Percentiles rank a stretch among this genome's conserved stretches.
phyloP scores from a whole-genome alignment of 768 basidiomycete genomes.

The Suillus cothurnatus region DNA sequence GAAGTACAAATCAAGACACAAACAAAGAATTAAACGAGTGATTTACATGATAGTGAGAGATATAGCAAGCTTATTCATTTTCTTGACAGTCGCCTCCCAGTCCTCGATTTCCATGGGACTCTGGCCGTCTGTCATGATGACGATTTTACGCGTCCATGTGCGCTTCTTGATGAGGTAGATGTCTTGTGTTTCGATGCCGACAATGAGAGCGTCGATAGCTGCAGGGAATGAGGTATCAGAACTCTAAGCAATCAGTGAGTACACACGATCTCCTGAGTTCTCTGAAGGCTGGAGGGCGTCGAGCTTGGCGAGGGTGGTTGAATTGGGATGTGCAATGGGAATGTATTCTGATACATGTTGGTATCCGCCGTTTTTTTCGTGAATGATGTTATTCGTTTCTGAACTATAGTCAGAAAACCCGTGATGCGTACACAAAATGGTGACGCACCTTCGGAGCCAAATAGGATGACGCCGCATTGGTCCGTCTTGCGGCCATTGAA shows the following conservation, averaged over 20 bases:
- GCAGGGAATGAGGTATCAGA: conserved; percentile 7
- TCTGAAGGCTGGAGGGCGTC: conserved; percentile 59
- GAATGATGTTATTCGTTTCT: conserved; percentile 71
- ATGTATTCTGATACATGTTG: conserved; percentile 74
- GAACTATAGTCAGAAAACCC: not conserved
- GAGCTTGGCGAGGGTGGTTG: conserved; percentile 65
- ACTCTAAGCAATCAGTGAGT: not conserved
- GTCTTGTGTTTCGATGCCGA: conserved; percentile 80
- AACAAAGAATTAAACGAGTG: not conserved
- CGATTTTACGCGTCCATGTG: conserved; percentile 84
- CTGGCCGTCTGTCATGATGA: conserved; percentile 86
- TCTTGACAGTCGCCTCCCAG: conserved; percentile 68
- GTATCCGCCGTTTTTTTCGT: conserved; percentile 66
- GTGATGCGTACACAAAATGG: not conserved
- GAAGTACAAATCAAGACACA: conserved; percentile 1
- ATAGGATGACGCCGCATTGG: conserved; percentile 86
- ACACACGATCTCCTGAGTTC: conserved; percentile 67
- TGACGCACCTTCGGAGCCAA: conserved; percentile 73
- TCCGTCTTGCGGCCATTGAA: conserved; percentile 92
- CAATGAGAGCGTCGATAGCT: conserved; percentile 89
- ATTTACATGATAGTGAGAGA: conserved; percentile 73
- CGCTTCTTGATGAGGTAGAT: conserved; percentile 67
- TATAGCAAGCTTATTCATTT: conserved; percentile 63
- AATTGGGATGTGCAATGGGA: conserved; percentile 65
- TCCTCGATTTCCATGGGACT: conserved; percentile 71